Evolutionary conservation across 2,329 filamentous ascomycete species (phyloP), one percentile per base, ranked within the genome.

Genomic region (Colletotrichum sp.): DNA sequence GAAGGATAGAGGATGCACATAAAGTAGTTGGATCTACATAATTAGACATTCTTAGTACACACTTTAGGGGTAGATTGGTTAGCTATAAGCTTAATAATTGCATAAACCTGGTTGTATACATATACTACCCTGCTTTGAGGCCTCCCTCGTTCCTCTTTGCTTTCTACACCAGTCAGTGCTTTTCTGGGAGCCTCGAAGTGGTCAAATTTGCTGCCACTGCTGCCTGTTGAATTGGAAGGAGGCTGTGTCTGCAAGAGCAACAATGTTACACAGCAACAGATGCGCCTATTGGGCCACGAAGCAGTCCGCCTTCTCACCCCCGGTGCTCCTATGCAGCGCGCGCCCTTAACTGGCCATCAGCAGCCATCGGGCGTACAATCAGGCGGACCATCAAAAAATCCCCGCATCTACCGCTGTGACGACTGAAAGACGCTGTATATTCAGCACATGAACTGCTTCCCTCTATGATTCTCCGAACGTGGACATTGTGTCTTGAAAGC

Each of bases 1-100:
- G 32, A 32, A 8, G 28, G 13, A 36, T 18, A 28, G 16, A 28
- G 15, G 52, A n/a, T 67, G 60, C 62, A 74, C 15, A 71, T 55
- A 62, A 21, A 52, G 57, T 18, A 32, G 15, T 34, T 21, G 24
- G 7, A 64, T 10, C 2, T 57, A 44, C 32, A 57, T 44, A 64
- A 64, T 39, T 57, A 64, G 26, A 65, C 2, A 2, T 15, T 26
- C 32, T 70, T 69, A 10, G n/a, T 66, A 60, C 34, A 65, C 16
- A 36, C 10, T 21, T 15, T n/a, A 30, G 18, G 36, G 15, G 12
- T 57, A 44, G 15, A 74, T 3, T 6, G 10, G n/a, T 8, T 39
- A 13, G 21, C 13, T 36, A 18, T 3, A 8, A 36, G 5, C n/a
- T 16, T 16, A 5, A 44, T 59, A 60, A 13, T 44, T 28, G 15